A percentile compares a stretch with the other conserved stretches of the same genome.
Evolutionary conservation across 2,329 filamentous ascomycete species (phyloP).

Genomic region (Tolypocladium ovalisporum): DNA sequence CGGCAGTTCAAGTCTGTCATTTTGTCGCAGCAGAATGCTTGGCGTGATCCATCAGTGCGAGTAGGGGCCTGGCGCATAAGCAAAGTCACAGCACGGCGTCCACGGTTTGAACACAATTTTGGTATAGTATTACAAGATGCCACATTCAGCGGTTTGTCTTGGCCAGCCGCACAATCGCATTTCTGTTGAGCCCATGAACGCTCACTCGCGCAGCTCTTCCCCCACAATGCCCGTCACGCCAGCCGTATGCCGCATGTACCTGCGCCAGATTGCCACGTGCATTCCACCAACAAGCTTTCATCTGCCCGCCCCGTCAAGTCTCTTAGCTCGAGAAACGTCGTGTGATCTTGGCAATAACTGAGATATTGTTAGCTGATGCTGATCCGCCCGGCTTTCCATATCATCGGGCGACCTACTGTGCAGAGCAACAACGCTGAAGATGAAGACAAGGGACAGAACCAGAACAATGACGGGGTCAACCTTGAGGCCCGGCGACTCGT

Average conservation of each 20-base stretch:
- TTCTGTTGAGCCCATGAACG: background rate
- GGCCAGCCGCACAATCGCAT: background rate
- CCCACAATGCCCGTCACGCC: background rate
- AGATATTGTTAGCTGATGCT: constrained; percentile 9
- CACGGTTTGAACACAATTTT: background rate
- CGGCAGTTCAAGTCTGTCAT: background rate
- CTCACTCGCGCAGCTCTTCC: background rate
- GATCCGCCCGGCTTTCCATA: background rate
- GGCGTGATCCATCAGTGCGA: background rate
- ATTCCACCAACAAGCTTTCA: background rate
- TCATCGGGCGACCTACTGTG: constrained; percentile 66
- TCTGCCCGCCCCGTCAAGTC: background rate
- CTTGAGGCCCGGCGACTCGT: constrained; percentile 94
- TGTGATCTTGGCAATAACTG: constrained; percentile 92
- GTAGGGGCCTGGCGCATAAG: background rate
- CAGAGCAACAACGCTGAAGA: constrained; percentile 94
- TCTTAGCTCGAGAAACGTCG: constrained; percentile 66
- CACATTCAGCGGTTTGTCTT: background rate
- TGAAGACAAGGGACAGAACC: constrained; percentile 93
- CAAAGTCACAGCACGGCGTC: background rate
- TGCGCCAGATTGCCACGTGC: background rate
- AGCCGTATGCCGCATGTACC: background rate
- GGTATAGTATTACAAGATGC: constrained; percentile 2
- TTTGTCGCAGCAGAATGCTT: background rate
- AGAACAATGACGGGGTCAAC: constrained; percentile 97